phyloP scores from a whole-genome alignment of 1,284 basidiomycete species.

The Gymnopus androsaceus region DNA sequence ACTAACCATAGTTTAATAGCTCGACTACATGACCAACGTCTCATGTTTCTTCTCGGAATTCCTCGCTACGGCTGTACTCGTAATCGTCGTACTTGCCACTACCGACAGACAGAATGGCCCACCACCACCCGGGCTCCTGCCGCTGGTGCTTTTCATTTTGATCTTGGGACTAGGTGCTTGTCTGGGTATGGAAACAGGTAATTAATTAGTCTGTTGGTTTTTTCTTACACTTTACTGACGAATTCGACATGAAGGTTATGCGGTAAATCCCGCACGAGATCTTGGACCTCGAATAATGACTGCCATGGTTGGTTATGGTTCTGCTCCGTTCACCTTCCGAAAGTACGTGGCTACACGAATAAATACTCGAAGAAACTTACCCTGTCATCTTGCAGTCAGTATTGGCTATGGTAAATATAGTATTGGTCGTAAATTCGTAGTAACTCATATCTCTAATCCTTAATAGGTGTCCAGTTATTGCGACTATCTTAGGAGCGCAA shows the following conservation, averaged over 20 bases:
- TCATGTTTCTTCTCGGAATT: conserved; percentile 24
- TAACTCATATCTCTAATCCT: too few species aligned
- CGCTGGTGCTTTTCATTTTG: conserved; percentile 49
- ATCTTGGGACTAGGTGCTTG: conserved; percentile 49
- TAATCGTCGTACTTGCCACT: conserved; percentile 41
- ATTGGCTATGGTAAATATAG: conserved; percentile 85
- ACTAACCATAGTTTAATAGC: conserved; percentile 22
- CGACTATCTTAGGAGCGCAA: conserved; percentile 57
- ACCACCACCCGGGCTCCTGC: conserved; percentile 44
- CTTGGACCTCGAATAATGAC: conserved; percentile 56
- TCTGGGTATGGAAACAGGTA: conserved; percentile 53
- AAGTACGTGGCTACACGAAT: conserved; percentile 35
- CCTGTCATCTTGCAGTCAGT: conserved; percentile 49
- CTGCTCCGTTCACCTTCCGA: conserved; percentile 40
- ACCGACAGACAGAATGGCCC: conserved; percentile 44
- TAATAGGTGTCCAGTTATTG: conserved; percentile 68
- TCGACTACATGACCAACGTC: conserved; percentile 40
- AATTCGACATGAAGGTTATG: conserved; percentile 40
- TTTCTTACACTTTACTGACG: neutral
- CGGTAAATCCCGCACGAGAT: conserved; percentile 59
- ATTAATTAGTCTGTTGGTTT: conserved; percentile 1
- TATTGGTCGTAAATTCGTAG: too few species aligned
- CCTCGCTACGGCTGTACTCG: conserved; percentile 32
- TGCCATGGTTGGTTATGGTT: conserved; percentile 53
- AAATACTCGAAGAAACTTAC: conserved; percentile 1